Evolutionary conservation across 805 yeast genomes (phyloP), one percentile per base, ranked within the genome.

Genomic region (Yarrowia sp.): DNA sequence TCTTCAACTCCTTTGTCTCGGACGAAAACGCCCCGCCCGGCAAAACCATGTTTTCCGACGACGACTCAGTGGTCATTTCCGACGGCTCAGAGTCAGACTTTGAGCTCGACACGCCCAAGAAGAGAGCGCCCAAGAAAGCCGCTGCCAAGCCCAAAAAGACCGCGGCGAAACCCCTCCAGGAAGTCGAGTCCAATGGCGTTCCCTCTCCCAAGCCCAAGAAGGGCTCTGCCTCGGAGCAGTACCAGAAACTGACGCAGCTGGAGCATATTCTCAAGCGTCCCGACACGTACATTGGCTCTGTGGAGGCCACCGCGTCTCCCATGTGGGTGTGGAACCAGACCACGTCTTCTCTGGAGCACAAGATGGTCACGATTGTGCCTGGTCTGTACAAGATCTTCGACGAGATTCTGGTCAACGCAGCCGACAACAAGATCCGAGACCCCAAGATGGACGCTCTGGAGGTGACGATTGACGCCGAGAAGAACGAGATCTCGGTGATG

Each of bases 201-300:
- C 21, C 31, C 6, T 55, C 61, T 2, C 47, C 61, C 19, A 33
- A 32, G 22, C 6, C 21, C 36, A 55, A 39, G 18, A 49, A 46
- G 13, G 63, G 61, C 63, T 80, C 80, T 66, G 81, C 84, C 65
- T 75, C 85, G 62, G 88, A 87, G 60, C 91, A 89, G 69, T 94
- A 94, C 76, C 98, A 93, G 75, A 90, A 89, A 77, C 84, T 94
- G 49, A 86, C 97, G 3, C 99, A 93, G 75, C 80, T 94, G 69
- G 98, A 94, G 71, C 99, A 94, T 79, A 93, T 94, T 63, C 79
- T 94, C 70, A 91, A 91, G 74, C 86, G 99, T 74, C 99, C 99
- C 0, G 99, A 94, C 73, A 93, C 99, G 2, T 94, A 94, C 75
- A 86, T 94, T 68, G 99, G 99, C 6, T 91, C 97, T 1, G 87